phyloP scores from a whole-genome alignment of 306 rosid genomes.

The Oxytropis ochrocephala region DNA sequence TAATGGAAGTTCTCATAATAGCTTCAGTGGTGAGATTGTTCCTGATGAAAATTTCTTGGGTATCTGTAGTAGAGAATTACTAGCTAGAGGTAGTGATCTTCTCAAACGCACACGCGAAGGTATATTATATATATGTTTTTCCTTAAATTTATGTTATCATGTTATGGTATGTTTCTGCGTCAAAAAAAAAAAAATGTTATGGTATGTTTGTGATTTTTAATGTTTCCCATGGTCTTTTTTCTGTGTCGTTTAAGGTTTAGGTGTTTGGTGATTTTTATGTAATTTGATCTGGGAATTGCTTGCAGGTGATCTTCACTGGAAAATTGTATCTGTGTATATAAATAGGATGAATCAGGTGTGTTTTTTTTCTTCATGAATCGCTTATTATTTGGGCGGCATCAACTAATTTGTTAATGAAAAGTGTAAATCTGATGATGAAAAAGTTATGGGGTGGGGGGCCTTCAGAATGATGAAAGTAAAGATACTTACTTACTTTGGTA shows the following conservation, averaged over 20 bases:
- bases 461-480: constrained; percentile 32
- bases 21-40: constrained; percentile 62
- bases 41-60: constrained; percentile 71
- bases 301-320: constrained; percentile 98
- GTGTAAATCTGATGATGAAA: constrained; percentile 30
- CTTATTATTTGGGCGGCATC: constrained; percentile 46
- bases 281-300: constrained; percentile 14
- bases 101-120: constrained; percentile 94
- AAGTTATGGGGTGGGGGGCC: constrained; percentile 28
- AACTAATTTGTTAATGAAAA: constrained; percentile 28
- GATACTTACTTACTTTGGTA: constrained; percentile 27
- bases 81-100: constrained; percentile 76
- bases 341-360: constrained; percentile 68
- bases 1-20: constrained; percentile 43
- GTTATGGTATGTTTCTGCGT: background rate
- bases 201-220: background rate
- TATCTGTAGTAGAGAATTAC: constrained; percentile 58
- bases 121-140: background rate
- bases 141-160: background rate
- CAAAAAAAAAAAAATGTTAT: too few relatives aligned
- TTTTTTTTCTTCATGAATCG: background rate
- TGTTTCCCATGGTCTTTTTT: background rate
- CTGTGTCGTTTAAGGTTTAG: background rate
- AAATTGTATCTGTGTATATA: constrained; percentile 81
- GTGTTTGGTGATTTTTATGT: background rate